phyloP scores from a whole-genome alignment of 192 early-diverging fungal genomes.

The Podochytrium sp. region DNA sequence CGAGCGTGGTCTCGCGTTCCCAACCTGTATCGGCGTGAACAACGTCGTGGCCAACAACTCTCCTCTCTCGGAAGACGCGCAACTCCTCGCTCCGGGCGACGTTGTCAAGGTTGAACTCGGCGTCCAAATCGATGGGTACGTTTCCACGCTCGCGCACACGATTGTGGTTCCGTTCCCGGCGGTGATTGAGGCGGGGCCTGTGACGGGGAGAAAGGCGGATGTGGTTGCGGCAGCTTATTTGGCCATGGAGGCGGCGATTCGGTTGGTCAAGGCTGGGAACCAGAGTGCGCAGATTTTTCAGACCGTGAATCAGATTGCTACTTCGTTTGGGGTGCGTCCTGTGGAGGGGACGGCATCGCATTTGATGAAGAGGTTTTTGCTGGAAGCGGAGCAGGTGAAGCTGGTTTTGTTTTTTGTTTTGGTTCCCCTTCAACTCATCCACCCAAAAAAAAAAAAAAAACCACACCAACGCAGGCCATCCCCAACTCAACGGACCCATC shows the following conservation, averaged over 20 bases:
- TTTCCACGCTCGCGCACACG: conserved; percentile 80
- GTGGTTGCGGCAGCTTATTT: conserved; percentile 87
- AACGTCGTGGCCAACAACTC: conserved; percentile 83
- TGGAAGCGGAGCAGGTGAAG: conserved; percentile 40
- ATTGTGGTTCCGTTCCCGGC: conserved; percentile 62
- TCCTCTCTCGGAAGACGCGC: conserved; percentile 68
- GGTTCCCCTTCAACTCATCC: neutral
- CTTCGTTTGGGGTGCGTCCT: conserved; percentile 77
- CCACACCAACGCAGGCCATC: too few relatives aligned
- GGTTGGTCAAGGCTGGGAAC: conserved; percentile 79
- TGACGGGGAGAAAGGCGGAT: conserved; percentile 84
- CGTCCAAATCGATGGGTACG: conserved; percentile 49
- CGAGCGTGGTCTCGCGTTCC: conserved; percentile 73
- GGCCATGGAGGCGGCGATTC: conserved; percentile 82
- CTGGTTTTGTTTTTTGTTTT: neutral
- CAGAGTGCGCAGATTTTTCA: conserved; percentile 69
- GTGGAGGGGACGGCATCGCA: conserved; percentile 61
- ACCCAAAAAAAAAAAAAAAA: conserved; percentile 18
- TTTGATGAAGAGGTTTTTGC: conserved; percentile 62
- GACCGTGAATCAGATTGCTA: conserved; percentile 72
- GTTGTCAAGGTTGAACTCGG: conserved; percentile 81
- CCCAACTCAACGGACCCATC: conserved; percentile 70
- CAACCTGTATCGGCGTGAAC: conserved; percentile 86
- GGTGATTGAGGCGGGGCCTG: conserved; percentile 47
- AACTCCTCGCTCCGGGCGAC: conserved; percentile 76